These are phyloP conservation scores for Ceriops tagal DNA, from an alignment of 345 rosid genomes.

Conservation along the genomic window DNA sequence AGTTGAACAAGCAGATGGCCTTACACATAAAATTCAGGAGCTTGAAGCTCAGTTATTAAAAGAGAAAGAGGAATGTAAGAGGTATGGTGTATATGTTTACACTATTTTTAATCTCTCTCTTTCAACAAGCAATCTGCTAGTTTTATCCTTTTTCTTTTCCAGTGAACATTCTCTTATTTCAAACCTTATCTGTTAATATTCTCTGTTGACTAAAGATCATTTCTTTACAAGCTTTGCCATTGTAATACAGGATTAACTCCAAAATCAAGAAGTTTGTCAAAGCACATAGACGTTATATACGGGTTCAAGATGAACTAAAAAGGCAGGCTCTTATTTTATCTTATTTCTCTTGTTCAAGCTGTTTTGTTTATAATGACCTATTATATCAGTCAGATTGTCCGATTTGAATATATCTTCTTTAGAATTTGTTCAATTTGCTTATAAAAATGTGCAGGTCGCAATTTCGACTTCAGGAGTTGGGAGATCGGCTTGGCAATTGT, in stretches of 20 bases:
- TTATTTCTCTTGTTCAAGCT: background rate
- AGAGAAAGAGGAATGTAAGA: slow-evolving; percentile 73
- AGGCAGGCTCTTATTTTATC: slow-evolving; percentile 42
- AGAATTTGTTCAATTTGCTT: slow-evolving; percentile 2
- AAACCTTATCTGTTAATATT: background rate
- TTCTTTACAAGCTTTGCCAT: slow-evolving; percentile 20
- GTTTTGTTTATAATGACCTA: background rate
- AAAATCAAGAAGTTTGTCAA: slow-evolving; percentile 73
- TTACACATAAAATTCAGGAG: slow-evolving; percentile 63
- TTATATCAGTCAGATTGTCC: slow-evolving; percentile 6
- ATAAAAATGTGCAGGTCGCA: slow-evolving; percentile 55
- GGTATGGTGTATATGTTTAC: slow-evolving; percentile 35
- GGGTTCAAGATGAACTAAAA: slow-evolving; percentile 68
- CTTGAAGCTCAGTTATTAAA: slow-evolving; percentile 63
- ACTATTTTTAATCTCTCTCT: slow-evolving; percentile 6
- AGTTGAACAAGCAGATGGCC: slow-evolving; percentile 64
- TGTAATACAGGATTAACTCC: slow-evolving; percentile 58
- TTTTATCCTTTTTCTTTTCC: too few relatives aligned
- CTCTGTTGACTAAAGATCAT: slow-evolving; percentile 11
- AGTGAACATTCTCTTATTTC: too few relatives aligned
- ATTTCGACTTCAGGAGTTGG: slow-evolving; percentile 64
- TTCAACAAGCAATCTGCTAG: background rate
- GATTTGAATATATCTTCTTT: background rate
- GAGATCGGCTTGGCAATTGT: slow-evolving; percentile 59
- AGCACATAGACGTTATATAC: slow-evolving; percentile 52